Percentiles rank a stretch among this genome's conserved stretches.
Evolutionary conservation across 2,329 filamentous ascomycete species (phyloP).

Genomic region (Penicillium psychrosexuale): DNA sequence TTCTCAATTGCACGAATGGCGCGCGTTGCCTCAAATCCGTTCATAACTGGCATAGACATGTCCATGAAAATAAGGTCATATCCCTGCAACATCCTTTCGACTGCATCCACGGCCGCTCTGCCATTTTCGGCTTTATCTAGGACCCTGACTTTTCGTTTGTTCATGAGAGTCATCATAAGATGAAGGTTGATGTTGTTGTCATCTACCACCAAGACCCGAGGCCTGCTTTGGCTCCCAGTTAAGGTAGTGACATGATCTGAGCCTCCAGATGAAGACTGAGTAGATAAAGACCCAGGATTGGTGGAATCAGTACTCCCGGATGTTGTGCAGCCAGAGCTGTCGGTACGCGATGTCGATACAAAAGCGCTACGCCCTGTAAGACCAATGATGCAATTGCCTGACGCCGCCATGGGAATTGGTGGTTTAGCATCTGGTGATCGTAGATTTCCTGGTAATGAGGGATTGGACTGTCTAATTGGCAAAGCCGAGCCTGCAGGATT

Average conservation of each 20-base stretch:
- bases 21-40: slow-evolving; percentile 46
- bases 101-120: slow-evolving; percentile 38
- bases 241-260: neutral
- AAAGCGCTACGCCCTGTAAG: neutral
- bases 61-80: slow-evolving; percentile 48
- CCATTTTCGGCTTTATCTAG: slow-evolving; percentile 42
- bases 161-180: slow-evolving; percentile 40
- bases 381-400: neutral
- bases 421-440: neutral
- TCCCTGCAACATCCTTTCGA: slow-evolving; percentile 26
- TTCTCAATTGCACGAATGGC: slow-evolving; percentile 35
- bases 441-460: neutral
- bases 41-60: slow-evolving; percentile 48
- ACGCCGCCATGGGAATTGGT: neutral
- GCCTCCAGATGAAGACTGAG: neutral
- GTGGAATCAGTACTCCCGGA: neutral
- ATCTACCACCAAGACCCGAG: slow-evolving; percentile 42
- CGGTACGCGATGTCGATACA: neutral
- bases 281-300: neutral
- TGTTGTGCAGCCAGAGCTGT: neutral
- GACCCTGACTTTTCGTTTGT: slow-evolving; percentile 31
- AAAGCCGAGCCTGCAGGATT: slow-evolving; percentile 21
- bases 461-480: neutral
- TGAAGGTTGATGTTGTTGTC: slow-evolving; percentile 46
- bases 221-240: neutral